Base-by-base conservation (phyloP, 495 filamentous ascomycete genomes). In the Trichocladium antarcticum region DNA sequence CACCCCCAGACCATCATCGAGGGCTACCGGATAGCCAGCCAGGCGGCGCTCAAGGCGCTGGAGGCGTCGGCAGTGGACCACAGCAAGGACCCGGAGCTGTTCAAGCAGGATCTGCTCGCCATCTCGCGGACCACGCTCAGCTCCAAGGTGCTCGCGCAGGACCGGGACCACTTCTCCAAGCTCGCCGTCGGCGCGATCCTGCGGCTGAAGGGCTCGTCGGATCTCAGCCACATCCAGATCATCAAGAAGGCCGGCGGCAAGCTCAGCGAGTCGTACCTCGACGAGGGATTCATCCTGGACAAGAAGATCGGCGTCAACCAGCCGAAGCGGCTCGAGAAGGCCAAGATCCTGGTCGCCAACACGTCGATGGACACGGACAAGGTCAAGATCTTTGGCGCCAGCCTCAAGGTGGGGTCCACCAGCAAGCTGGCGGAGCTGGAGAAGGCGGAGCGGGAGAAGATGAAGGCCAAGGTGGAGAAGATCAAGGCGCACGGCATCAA, bases 321-420 rank as follows among this genome's bases (percentile, higher is more conserved):
- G 66, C 89, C 92, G 19, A 97, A 97, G 74, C 77, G 87, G 38
- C 73, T 98, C 57, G 92, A 97, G 69, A 97, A 97, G 62, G 92
- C 89, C 42, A 97, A 96, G 75, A 97, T 98, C 51, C 69, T 98
- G 15, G 84, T 97, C 21, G 92, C 92, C 47, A 98, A 98, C 68
- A 98, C 92, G 10, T 83, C 90, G 6, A 98, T 98, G 92, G 92
- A 98, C 66, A 97, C 92, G 21, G 92, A 98, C 69, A 98, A 98
- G 76, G 85, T 98, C 70, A 98, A 98, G 78, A 96, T 98, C 57
- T 98, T 97, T 63, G 92, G 92, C 49, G 92, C 92, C 16, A 81
- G 88, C 20, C 85, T 97, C 57, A 95, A 95, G 76, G 92, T 89
- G 19, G 86, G 87, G 57, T 89, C 86, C 28, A 98, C 92, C 9